Conservation (phyloP, 331 rosid species). For the Malus hybrid region DNA sequence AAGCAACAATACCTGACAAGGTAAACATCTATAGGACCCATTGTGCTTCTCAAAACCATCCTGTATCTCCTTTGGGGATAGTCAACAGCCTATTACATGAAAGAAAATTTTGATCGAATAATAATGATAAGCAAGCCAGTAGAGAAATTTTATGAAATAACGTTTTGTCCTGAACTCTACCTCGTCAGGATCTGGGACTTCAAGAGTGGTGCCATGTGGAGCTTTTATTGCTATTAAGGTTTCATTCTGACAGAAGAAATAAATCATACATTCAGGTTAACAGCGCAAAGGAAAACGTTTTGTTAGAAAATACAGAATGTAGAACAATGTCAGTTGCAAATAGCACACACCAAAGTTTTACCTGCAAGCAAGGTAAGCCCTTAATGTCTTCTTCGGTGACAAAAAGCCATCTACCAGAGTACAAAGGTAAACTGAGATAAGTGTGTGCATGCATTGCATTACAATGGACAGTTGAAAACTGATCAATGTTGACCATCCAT, state of each 20-base stretch:
- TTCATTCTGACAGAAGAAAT: slow-evolving; percentile 60
- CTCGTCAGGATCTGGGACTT: slow-evolving; percentile 99
- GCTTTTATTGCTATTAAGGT: slow-evolving; percentile 97
- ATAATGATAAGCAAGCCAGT: slow-evolving; percentile 4
- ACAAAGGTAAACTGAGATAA: slow-evolving; percentile 10
- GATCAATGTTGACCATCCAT: not conserved
- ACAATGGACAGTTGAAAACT: not conserved
- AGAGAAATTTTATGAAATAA: not conserved
- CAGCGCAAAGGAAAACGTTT: slow-evolving; percentile 3
- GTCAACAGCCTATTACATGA: slow-evolving; percentile 68
- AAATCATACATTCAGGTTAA: not conserved
- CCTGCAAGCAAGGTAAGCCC: slow-evolving; percentile 87
- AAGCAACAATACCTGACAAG: slow-evolving; percentile 74
- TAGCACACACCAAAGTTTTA: slow-evolving; percentile 18
- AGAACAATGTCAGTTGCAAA: not conserved
- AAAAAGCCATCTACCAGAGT: slow-evolving; percentile 65
- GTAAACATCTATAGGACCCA: slow-evolving; percentile 98
- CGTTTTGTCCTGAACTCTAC: slow-evolving; percentile 32
- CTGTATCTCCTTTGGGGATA: slow-evolving; percentile 94
- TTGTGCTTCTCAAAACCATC: slow-evolving; percentile 89
- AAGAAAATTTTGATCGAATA: slow-evolving; percentile 26
- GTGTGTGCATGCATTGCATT: not conserved
- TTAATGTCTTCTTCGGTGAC: slow-evolving; percentile 97
- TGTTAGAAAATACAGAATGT: not conserved
- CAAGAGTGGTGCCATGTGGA: slow-evolving; percentile 96